phyloP scores from a whole-genome alignment of 2,329 filamentous ascomycete genomes.

The Cordyceps cicadae region DNA sequence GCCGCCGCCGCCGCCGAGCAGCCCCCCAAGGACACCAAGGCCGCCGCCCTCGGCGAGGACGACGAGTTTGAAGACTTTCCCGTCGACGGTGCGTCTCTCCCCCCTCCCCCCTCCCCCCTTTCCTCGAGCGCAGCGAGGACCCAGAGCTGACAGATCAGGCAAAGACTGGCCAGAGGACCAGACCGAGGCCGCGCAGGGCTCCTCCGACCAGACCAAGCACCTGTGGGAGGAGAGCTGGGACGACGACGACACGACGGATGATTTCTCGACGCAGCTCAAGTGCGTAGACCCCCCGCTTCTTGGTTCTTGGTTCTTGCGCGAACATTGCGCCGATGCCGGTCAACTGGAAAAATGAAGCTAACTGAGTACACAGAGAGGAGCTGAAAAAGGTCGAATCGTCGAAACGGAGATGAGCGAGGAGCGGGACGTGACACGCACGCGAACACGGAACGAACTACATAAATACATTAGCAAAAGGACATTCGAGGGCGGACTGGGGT shows the following conservation, averaged over 20 bases:
- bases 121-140: background rate
- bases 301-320: background rate
- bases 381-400: slow-evolving; percentile 84
- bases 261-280: slow-evolving; percentile 93
- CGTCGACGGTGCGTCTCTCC: slow-evolving; percentile 63
- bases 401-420: slow-evolving; percentile 46
- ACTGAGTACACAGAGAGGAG: slow-evolving; percentile 57
- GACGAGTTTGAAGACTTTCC: slow-evolving; percentile 99
- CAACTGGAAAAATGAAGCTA: slow-evolving; percentile 11
- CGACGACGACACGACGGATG: slow-evolving; percentile 92
- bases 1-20: slow-evolving; percentile 29
- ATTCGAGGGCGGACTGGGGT: background rate
- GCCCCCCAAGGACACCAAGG: slow-evolving; percentile 40
- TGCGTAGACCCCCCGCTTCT: slow-evolving; percentile 44
- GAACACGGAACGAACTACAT: background rate
- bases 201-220: slow-evolving; percentile 60
- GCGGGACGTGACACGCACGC: no score
- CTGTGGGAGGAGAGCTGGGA: slow-evolving; percentile 99
- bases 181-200: slow-evolving; percentile 67
- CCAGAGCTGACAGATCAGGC: background rate
- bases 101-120: slow-evolving; percentile 2
- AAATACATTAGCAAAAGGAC: background rate
- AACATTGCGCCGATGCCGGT: background rate
- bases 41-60: slow-evolving; percentile 78
- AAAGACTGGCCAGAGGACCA: slow-evolving; percentile 90